Base-by-base conservation (phyloP, 306 rosid species). In the Psophocarpus tetragonolobus region DNA sequence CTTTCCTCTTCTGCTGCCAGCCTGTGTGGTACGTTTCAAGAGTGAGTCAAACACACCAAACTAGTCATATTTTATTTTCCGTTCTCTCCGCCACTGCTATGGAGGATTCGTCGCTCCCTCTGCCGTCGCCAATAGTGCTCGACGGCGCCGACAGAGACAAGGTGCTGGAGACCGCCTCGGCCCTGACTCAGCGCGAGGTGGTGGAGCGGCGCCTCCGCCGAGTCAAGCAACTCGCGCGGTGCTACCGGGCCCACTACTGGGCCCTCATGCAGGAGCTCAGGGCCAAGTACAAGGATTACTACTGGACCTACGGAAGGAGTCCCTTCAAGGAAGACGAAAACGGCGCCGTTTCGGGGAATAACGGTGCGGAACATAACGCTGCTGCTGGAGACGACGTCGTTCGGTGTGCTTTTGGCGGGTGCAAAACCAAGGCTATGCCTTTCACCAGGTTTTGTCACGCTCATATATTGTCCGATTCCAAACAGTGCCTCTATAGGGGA, bases 251-350 rank as follows among this genome's bases (percentile, higher is more conserved):
- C 23, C 84, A 77, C 74, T 90, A 91, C 50, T 91, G 96, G 98
- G 90, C 87, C 14, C 74, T 93, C 1, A 87, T 90, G 93, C 91
- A 87, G 71, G 89, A 88, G 0, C 54, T 91, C 13, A 87, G 74
- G 82, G 44, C 77, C 18, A 84, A 82, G 76, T 79, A 83, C 84
- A 74, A 84, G 58, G 86, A 90, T 3, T 93, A 90, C 62, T 90
- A 79, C 65, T 91, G 98, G 97, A 82, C 82, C 9, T 86, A 84
- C 44, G 98, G 97, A 0, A 89, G 77, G 79, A 90, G 91, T 71
- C 97, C 98, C 50, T 88, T 87, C 84, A 83, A 85, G 51, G 90
- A 81, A 30, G 91, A 81, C 17, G 92, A 80, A 0, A 75, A 30
- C 78, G 78, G 47, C 51, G 82, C 44, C 80, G 81, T 69, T 26